Evolutionary conservation across 225 moss, liverwort and hornwort genomes (phyloP).

Genomic region (Thuidium tamariscinum): DNA sequence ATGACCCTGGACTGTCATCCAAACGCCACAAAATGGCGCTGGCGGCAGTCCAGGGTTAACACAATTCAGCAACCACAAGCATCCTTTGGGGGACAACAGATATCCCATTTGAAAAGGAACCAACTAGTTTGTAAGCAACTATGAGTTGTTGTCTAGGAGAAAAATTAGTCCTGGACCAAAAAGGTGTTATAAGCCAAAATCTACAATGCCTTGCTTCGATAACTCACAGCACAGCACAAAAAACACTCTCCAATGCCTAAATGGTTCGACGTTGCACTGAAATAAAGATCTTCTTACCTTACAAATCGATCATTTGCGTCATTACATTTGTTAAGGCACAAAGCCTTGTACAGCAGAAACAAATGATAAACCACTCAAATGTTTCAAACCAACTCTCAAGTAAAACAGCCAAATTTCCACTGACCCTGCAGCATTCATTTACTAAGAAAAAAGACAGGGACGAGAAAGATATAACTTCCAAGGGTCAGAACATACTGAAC

Average conservation of each 20-base stretch:
- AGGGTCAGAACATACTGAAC: neutral
- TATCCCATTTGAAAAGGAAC: neutral
- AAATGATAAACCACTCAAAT: neutral
- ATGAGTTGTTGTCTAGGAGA: neutral
- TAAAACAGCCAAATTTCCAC: neutral
- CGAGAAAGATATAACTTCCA: neutral
- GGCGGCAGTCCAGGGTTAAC: too few relatives aligned
- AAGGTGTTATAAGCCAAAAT: neutral
- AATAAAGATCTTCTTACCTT: neutral
- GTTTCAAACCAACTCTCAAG: neutral
- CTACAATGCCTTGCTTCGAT: neutral
- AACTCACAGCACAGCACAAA: neutral
- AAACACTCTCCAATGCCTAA: neutral
- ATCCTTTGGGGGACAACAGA: neutral
- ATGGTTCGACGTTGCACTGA: neutral
- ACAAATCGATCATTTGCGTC: neutral
- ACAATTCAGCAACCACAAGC: fast-evolving
- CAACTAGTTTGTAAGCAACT: neutral
- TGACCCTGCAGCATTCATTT: neutral
- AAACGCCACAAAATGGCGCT: too few relatives aligned
- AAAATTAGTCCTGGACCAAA: neutral
- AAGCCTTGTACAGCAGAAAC: neutral
- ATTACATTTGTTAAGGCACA: neutral
- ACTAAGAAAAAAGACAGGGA: neutral
- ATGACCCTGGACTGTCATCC: too few relatives aligned